A percentile compares a stretch with the other conserved stretches of the same genome.
Evolutionary conservation across 2,329 filamentous ascomycete species (phyloP).

Genomic region (Alternaria postmessia): DNA sequence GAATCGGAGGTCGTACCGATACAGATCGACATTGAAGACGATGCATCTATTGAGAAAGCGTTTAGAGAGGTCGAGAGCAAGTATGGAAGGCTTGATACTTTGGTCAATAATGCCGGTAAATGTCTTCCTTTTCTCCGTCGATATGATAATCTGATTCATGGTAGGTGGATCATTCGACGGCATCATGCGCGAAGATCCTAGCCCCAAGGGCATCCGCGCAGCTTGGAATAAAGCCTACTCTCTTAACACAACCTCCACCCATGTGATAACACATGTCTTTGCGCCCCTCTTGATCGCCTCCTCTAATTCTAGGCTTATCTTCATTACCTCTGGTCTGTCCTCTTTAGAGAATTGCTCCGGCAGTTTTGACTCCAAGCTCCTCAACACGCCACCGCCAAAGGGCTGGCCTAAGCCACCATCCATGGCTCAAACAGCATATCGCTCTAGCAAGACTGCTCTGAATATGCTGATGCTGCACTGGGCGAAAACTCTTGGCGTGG

Average conservation of each 20-base stretch:
- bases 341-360: constrained; percentile 45
- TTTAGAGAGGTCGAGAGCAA: constrained; percentile 54
- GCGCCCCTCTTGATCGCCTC: constrained; percentile 52
- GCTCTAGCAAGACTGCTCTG: constrained; percentile 56
- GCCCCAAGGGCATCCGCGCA: constrained; percentile 45
- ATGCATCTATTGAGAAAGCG: constrained; percentile 61
- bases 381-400: constrained; percentile 37
- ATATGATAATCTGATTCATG: constrained; percentile 21
- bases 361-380: constrained; percentile 33
- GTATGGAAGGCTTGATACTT: constrained; percentile 59
- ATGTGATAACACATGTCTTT: constrained; percentile 48
- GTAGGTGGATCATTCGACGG: constrained; percentile 57
- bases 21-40: constrained; percentile 63
- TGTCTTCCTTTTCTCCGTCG: background rate
- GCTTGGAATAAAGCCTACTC: constrained; percentile 50
- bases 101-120: constrained; percentile 67
- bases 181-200: constrained; percentile 32
- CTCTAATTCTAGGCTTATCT: constrained; percentile 46
- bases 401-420: constrained; percentile 59
- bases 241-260: constrained; percentile 51
- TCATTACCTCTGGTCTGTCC: constrained; percentile 55
- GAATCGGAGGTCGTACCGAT: constrained; percentile 57
- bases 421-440: constrained; percentile 47
- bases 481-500: constrained; percentile 54
- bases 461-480: constrained; percentile 62